Base-by-base conservation (phyloP, 352 stramenopile species). In the Pseudoperonospora humuli region DNA sequence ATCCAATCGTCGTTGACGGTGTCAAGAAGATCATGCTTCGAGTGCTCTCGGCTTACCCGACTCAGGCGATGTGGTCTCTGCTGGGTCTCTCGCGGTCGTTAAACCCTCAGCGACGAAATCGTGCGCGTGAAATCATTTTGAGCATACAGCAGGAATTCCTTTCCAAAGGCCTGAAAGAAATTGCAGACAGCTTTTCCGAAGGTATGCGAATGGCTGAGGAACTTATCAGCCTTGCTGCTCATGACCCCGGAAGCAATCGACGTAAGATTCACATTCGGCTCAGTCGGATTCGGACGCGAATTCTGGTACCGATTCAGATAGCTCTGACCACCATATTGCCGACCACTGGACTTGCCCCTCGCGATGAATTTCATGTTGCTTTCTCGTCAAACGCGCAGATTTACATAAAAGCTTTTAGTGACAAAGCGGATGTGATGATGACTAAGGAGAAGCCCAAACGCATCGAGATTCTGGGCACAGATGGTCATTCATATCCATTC, bases 401-500 rank as follows among this genome's bases (percentile, higher is more conserved):
- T 27, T 76, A 94, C 50, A 96, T 97, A 34, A 81, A 77, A 34
- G 55, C 70, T 3, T 96, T 97, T 39, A 84, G 67, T 25, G 84
- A 95, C 40, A 87, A 90, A 44, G 80, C 97, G 2, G 83, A 96
- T 45, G 86, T 99, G 26, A 98, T 99, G 90, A 73, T 89, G 44
- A 98, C 91, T 10, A 99, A 99, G 65, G 97, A 98, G 32, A 97
- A 96, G 51, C 97, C 97, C 1, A 99, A 99, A 64, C 97, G 94
- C 40, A 84, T 99, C 31, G 93, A 93, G 42, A 47, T 97, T 24
- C 33, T 87, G 11, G 76, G 79, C 5, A 86, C 55, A 11, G 70
- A 90, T 42, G 88, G 88, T 0, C 46, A 77, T 14, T 46, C 63
- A 23, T 94, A 96, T 44, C 70, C 84, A 26, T 97, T 98, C 57